Conservation (phyloP, 2,329 filamentous ascomycete species). For the Trichophyton simii region DNA sequence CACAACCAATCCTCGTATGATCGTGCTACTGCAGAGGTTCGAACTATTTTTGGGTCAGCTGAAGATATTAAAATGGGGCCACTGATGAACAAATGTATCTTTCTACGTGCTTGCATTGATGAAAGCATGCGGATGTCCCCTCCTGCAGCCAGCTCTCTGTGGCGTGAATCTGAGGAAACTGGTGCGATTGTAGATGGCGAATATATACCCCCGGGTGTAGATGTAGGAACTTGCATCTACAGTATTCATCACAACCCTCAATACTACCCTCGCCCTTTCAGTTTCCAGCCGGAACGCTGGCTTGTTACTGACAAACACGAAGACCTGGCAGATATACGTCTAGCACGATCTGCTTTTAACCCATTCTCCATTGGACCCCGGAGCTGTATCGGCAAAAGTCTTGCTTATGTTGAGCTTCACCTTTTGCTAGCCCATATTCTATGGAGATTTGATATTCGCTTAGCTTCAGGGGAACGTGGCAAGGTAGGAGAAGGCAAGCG, state of each 20-base stretch:
- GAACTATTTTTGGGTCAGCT: constrained; percentile 16
- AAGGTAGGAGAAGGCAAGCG: neutral
- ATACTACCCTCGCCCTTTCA: constrained; percentile 22
- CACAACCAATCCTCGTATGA: constrained; percentile 21
- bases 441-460: constrained; percentile 27
- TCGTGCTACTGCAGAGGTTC: constrained; percentile 22
- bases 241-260: constrained; percentile 22
- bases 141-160: constrained; percentile 16
- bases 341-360: constrained; percentile 30
- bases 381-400: constrained; percentile 32
- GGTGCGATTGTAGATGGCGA: constrained; percentile 22
- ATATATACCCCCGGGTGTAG: constrained; percentile 20
- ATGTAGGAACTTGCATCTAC: constrained; percentile 22
- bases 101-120: constrained; percentile 33
- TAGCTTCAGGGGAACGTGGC: neutral
- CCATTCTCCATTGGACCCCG: constrained; percentile 31
- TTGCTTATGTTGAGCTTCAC: constrained; percentile 33
- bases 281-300: constrained; percentile 26
- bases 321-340: constrained; percentile 23
- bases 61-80: constrained; percentile 18
- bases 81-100: constrained; percentile 23
- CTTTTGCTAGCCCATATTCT: constrained; percentile 27
- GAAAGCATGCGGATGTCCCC: constrained; percentile 24
- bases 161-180: constrained; percentile 18
- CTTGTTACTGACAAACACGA: constrained; percentile 11